Base-by-base conservation (phyloP, 208 protist genomes). In the Strigomonas galati region DNA sequence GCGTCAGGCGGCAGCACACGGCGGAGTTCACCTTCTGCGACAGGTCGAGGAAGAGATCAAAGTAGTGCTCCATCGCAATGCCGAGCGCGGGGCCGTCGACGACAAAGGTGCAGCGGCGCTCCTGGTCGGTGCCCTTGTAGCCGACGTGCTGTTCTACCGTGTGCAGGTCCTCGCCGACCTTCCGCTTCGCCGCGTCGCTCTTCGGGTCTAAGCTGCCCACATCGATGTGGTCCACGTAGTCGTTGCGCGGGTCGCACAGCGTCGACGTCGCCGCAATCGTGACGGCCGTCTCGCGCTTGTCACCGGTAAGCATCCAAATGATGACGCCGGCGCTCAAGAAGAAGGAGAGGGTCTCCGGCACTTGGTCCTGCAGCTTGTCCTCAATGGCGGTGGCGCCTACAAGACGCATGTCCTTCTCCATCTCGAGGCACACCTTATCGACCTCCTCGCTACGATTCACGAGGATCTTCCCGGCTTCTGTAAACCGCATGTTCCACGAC, bases 281-380 rank as follows among this genome's bases (percentile, higher is more conserved):
- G 26, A 93, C 85, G 10, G 89, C 89, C 77, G 97, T 98, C 68
- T 99, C 98, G 52, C 94, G 87, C 82, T 99, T 99, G 81, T 99
- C 97, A 48, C 98, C 98, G 10, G 98, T 99, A 12, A 99, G 81
- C 76, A 99, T 97, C 97, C 97, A 99, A 14, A 99, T 62, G 1
- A 97, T 79, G 28, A 99, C 95, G 5, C 94, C 94, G 0, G 97
- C 97, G 31, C 85, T 71, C 9, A 87, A 57, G 30, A 98, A 88
- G n/a, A 95, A 82, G 7, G 81, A 76, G 19, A 99, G 85, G n/a
- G 95, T 97, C 67, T 98, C 89, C 0, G 92, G 91, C 19, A 98
- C 96, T 51, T 91, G 74, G 19, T 97, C 88, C 76, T 99, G 98
- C 49, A 99, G 84, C 81, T 97, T 95, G 81, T 99, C 97, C 82